Evolutionary conservation across 2,329 filamentous ascomycete genomes (phyloP).

Genomic region (Aspergillus latus): DNA sequence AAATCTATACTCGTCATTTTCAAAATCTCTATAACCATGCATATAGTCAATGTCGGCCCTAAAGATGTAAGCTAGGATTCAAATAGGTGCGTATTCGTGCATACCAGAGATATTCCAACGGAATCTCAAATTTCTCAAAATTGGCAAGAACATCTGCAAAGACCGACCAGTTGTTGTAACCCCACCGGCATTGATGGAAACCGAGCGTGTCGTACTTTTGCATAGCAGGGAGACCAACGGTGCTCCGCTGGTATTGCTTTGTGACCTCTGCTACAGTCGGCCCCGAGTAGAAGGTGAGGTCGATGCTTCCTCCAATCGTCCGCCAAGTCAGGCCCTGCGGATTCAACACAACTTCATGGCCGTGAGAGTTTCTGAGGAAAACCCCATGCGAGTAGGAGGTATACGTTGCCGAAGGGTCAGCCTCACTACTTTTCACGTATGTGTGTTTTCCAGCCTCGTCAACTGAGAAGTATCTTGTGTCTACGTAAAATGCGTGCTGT

Average conservation of each 20-base stretch:
- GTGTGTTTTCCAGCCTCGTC: slow-evolving; percentile 51
- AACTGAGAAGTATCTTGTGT: slow-evolving; percentile 71
- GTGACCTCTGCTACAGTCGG: slow-evolving; percentile 68
- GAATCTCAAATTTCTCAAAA: slow-evolving; percentile 57
- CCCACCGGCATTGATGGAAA: slow-evolving; percentile 81
- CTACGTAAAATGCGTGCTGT: slow-evolving; percentile 74
- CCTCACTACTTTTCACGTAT: slow-evolving; percentile 56
- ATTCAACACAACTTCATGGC: slow-evolving; percentile 68
- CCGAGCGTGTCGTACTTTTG: slow-evolving; percentile 81
- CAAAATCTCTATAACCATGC: slow-evolving; percentile 61
- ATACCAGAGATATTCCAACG: slow-evolving; percentile 53
- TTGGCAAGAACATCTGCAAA: slow-evolving; percentile 59
- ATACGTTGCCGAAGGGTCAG: slow-evolving; percentile 56
- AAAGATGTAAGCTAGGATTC: not conserved
- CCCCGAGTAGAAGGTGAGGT: slow-evolving; percentile 77
- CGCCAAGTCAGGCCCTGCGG: slow-evolving; percentile 69
- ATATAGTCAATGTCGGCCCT: slow-evolving; percentile 56
- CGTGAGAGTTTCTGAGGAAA: slow-evolving; percentile 74
- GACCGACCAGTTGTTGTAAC: slow-evolving; percentile 71
- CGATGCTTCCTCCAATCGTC: slow-evolving; percentile 71
- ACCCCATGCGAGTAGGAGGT: slow-evolving; percentile 72
- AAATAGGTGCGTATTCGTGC: not conserved
- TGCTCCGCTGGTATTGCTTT: slow-evolving; percentile 66
- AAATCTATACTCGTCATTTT: slow-evolving; percentile 55
- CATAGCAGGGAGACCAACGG: slow-evolving; percentile 71